Evolutionary conservation across 805 yeast genomes (phyloP), one percentile per base, ranked within the genome.

Genomic region (Candida coleopterorum): DNA sequence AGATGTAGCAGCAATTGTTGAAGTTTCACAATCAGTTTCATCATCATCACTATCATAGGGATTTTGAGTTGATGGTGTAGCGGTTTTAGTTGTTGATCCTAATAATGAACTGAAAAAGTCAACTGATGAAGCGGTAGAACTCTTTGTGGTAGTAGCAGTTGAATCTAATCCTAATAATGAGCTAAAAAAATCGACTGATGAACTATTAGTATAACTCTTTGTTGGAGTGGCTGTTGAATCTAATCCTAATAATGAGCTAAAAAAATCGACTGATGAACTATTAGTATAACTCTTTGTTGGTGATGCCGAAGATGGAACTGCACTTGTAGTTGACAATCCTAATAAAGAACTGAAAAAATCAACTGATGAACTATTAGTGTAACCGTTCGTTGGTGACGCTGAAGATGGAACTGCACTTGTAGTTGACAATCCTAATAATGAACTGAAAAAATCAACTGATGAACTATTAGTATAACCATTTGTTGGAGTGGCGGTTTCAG

Each of bases 331-430:
- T n/a, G 34, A 22, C 17, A 31, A 31, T 10, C 34, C 34, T 22
- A 31, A 27, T 23, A 31, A 31, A 15, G 34, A 31, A 22, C 34
- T 31, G 9, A 31, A 31, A 20, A 31, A 31, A 14, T 31, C 20
- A 23, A 23, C 34, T 31, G 34, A 31, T 10, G 34, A 14, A 10
- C 25, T 29, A 11, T 11, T 29, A 6, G 16, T 9, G 7, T 29
- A 7, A 18, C 4, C 9, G 10, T 6, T 7, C 7, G 11, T 9
- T 25, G n/a, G n/a, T n/a, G n/a, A n/a, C n/a, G n/a, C n/a, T n/a
- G n/a, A n/a, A n/a, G n/a, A n/a, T n/a, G n/a, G n/a, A 8, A n/a
- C 11, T 25, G 27, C 6, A 24, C 4, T n/a, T 6, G 18, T 7
- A 17, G 22, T 6, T 9, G 21, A 10, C 17, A 15, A 16, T 4